Conservation (phyloP, 306 rosid species). For the Echinosophora koreensis region DNA sequence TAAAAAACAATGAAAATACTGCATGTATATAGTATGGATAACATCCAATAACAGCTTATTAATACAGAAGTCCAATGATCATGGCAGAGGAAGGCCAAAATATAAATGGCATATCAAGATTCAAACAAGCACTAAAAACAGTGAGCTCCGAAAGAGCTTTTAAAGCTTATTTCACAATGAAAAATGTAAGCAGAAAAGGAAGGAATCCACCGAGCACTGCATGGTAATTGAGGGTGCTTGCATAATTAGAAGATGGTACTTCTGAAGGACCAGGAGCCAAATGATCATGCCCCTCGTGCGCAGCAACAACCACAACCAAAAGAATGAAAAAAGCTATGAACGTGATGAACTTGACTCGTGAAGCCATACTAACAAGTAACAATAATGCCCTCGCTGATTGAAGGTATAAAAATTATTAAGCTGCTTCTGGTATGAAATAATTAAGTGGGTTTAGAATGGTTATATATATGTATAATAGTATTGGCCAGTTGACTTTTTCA, state of each 20-base stretch:
- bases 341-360: constrained; percentile 40
- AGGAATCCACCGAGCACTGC: constrained; percentile 47
- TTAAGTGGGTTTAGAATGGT: neutral
- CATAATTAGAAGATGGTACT: constrained; percentile 28
- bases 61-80: constrained; percentile 4
- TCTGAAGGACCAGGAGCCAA: constrained; percentile 51
- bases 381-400: neutral
- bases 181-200: constrained; percentile 44
- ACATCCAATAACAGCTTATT: constrained; percentile 26
- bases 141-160: neutral
- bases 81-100: neutral
- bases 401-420: constrained; percentile 25
- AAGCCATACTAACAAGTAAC: constrained; percentile 52
- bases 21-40: neutral
- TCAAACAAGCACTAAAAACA: constrained; percentile 16
- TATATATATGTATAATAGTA: neutral
- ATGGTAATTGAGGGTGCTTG: constrained; percentile 43
- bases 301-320: constrained; percentile 50
- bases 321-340: constrained; percentile 45
- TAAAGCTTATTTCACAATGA: constrained; percentile 41
- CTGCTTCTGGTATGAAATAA: constrained; percentile 27
- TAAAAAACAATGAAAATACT: neutral
- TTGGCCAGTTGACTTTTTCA: constrained; percentile 41
- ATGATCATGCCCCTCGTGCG: constrained; percentile 48
- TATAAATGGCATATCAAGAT: neutral